phyloP scores from a whole-genome alignment of 2,329 filamentous ascomycete species.

The Alternaria sp. region DNA sequence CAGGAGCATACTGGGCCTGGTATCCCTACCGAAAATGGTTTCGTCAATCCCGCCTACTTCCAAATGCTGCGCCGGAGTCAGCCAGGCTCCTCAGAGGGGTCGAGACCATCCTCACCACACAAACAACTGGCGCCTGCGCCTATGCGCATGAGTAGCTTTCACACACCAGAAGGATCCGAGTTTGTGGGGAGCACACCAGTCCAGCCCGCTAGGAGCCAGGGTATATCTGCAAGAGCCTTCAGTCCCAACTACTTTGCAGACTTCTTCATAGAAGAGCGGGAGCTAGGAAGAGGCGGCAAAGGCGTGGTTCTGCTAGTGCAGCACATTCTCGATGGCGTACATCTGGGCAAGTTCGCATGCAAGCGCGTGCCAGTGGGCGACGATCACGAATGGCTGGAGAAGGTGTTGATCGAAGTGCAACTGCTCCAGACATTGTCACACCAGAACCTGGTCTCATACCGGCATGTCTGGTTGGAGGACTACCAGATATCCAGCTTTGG shows the following conservation, averaged over 20 bases:
- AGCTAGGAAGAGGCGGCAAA: conserved; percentile 89
- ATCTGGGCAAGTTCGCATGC: conserved; percentile 90
- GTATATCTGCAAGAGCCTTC: conserved; percentile 86
- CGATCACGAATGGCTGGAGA: conserved; percentile 94
- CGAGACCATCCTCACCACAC: conserved; percentile 60
- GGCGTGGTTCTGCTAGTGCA: conserved; percentile 94
- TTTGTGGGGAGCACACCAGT: conserved; percentile 58
- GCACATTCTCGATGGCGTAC: conserved; percentile 88
- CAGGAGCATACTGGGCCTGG: conserved; percentile 44
- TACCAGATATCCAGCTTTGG: conserved; percentile 83
- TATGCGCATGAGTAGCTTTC: conserved; percentile 37
- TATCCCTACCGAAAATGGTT: conserved; percentile 64
- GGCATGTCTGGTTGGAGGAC: conserved; percentile 96
- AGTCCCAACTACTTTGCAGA: conserved; percentile 90
- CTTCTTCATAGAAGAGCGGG: conserved; percentile 89
- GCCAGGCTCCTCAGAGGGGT: conserved; percentile 60
- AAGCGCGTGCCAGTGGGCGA: conserved; percentile 95
- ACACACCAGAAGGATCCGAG: conserved; percentile 60
- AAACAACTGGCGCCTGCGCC: conserved; percentile 53
- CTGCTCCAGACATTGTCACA: conserved; percentile 90
- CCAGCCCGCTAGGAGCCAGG: conserved; percentile 58
- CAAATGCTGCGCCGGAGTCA: conserved; percentile 79
- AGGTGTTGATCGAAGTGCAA: conserved; percentile 92
- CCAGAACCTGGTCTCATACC: conserved; percentile 93
- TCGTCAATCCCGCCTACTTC: conserved; percentile 93